A percentile compares a stretch with the other conserved stretches of the same genome.
phyloP scores from a whole-genome alignment of 2,329 filamentous ascomycete genomes.

The Cytospora chrysosperma region DNA sequence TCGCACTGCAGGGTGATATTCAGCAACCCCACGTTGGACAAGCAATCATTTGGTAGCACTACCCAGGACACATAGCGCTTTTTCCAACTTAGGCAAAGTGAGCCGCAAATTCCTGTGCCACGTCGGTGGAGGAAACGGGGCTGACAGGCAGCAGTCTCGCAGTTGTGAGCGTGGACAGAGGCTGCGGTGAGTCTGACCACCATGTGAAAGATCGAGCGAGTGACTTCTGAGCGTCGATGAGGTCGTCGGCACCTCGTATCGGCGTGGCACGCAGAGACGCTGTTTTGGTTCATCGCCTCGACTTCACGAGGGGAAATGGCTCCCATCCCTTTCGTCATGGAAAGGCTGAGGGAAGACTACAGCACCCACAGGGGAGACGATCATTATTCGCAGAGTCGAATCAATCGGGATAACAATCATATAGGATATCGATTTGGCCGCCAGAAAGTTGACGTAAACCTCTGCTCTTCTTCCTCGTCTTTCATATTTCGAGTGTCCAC shows the following conservation, averaged over 20 bases:
- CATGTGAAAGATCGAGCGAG: background rate
- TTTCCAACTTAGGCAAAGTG: background rate
- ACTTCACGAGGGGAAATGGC: background rate
- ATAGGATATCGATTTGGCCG: conserved; percentile 11
- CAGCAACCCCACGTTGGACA: background rate
- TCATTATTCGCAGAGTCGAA: background rate
- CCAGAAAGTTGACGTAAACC: conserved; percentile 19
- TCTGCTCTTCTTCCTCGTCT: conserved; percentile 18
- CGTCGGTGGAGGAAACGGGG: background rate
- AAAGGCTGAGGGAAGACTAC: background rate
- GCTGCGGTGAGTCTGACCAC: too few relatives aligned
- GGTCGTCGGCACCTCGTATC: background rate
- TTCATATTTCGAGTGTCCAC: background rate
- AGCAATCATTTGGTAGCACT: background rate
- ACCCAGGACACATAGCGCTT: background rate
- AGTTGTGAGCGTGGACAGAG: too few relatives aligned
- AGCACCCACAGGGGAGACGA: background rate
- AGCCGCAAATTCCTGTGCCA: background rate
- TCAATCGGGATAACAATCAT: background rate
- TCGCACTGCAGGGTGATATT: background rate
- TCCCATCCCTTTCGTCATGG: background rate
- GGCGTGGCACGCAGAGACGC: background rate
- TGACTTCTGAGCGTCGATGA: background rate
- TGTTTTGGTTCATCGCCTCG: background rate
- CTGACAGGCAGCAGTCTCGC: too few relatives aligned